Evolutionary conservation across 1,284 basidiomycete species (phyloP).

Genomic region (Trichosporon sp.): DNA sequence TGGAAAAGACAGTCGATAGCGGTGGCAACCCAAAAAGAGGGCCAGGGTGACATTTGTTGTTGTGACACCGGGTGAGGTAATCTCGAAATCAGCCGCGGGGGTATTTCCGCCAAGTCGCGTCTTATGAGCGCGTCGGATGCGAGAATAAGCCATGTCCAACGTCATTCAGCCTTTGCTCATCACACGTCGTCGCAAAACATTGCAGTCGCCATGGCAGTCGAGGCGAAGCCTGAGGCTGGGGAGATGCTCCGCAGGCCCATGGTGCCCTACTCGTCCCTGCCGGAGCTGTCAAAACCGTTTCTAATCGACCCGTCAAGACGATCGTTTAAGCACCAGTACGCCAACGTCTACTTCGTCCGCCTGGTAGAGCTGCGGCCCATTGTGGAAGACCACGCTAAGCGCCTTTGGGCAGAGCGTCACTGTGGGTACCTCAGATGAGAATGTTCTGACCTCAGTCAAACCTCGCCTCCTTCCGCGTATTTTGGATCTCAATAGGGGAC

Average conservation of each 20-base stretch:
- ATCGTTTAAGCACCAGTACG: conserved; percentile 72
- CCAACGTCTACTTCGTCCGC: conserved; percentile 84
- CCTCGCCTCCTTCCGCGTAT: conserved; percentile 75
- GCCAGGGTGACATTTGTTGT: conserved; percentile 1
- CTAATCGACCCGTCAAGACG: conserved; percentile 36
- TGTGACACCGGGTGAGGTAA: conserved; percentile 1
- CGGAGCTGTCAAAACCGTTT: conserved; percentile 45
- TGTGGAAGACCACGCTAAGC: conserved; percentile 61
- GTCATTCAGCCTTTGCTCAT: background rate
- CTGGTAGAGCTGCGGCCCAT: conserved; percentile 60
- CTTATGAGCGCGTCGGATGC: background rate
- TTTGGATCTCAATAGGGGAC: conserved; percentile 76
- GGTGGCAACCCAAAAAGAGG: background rate
- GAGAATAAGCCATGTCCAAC: background rate
- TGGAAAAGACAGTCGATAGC: background rate
- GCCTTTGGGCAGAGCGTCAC: conserved; percentile 61
- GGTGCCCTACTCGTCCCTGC: conserved; percentile 34
- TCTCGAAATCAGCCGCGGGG: conserved; percentile 4
- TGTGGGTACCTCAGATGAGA: conserved; percentile 48
- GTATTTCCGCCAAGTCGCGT: background rate
- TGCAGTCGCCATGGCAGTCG: conserved; percentile 9
- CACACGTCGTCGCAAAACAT: background rate
- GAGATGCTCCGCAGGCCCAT: conserved; percentile 23
- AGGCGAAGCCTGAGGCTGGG: conserved; percentile 8
- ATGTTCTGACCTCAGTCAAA: conserved; percentile 53